Evolutionary conservation across 169 alveolate species (phyloP).

Genomic region (Eimeria brunetti): DNA sequence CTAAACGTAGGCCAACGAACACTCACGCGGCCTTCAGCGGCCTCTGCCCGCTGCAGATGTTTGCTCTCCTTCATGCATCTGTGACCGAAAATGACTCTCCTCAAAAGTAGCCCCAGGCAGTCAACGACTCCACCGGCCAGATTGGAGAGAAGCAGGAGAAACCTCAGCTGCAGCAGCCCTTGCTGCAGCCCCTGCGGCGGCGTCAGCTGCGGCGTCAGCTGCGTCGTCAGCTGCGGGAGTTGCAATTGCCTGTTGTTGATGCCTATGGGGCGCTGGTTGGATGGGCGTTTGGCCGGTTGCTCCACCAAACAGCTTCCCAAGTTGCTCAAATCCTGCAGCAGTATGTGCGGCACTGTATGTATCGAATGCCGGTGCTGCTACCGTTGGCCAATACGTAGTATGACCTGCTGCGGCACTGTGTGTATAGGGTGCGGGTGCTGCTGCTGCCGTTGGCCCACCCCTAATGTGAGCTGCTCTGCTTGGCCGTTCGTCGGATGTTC

Average conservation of each 20-base stretch:
- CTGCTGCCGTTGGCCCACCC: too few species aligned
- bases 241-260: background rate
- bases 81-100: background rate
- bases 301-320: background rate
- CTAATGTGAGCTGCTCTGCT: too few species aligned
- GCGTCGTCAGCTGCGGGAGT: background rate
- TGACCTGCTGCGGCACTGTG: too few species aligned
- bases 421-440: too few species aligned
- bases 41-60: background rate
- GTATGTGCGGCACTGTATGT: background rate
- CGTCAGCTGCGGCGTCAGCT: background rate
- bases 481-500: too few species aligned
- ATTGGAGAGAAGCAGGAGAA: background rate
- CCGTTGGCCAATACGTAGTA: background rate
- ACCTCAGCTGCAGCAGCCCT: background rate
- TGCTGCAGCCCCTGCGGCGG: background rate
- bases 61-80: background rate
- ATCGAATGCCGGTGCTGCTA: too few species aligned
- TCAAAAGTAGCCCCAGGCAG: background rate
- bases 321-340: background rate
- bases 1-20: background rate
- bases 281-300: background rate
- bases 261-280: background rate
- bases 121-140: background rate
- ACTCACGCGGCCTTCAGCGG: background rate